Evolutionary conservation across 805 yeast genomes (phyloP), one percentile per base, ranked within the genome.

Genomic region (Lipomyces yamadae): DNA sequence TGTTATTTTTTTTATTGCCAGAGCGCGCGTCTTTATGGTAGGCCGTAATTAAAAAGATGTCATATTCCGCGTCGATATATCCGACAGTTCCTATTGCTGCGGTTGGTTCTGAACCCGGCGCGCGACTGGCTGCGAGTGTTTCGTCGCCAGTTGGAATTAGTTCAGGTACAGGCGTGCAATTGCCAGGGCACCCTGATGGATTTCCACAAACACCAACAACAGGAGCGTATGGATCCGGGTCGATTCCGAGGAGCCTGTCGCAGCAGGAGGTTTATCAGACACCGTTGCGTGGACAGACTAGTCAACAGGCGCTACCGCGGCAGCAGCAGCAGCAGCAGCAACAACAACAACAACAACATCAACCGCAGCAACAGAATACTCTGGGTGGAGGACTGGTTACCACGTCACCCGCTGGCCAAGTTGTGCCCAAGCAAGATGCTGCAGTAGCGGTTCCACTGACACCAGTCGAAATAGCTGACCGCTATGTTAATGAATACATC

Each of bases 401-500:
- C 8, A n/a, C 56, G 45, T 30, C 30, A 35, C 15, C 45, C 57
- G 3, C 61, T 54, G 35, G 58, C 48, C 59, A 56, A 37, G n/a
- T 35, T 29, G 30, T 30, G 37, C 5, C 37, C 6, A 18, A 30
- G 32, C 58, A 30, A 13, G 39, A 33, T 2, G 35, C 58, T 2
- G 58, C 42, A n/a, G n/a, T 29, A 30, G 58, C 37, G 13, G 37
- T 30, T 30, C 39, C 58, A 10, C 58, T 33, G 39, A 64, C 70
- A 5, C 70, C 70, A 5, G 52, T 67, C 4, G 61, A 61, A 32
- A 48, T 48, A n/a, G 70, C 70, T 11, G 54, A 61, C 10, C 56
- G 45, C 8, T 70, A 72, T 50, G 65, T 77, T 32, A 77, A 76
- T 34, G 62, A 73, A 15, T 75, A 67, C 45, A 60, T 77, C 11